Evolutionary conservation across 306 rosid genomes (phyloP).

Genomic region (Lagenaria siceraria): DNA sequence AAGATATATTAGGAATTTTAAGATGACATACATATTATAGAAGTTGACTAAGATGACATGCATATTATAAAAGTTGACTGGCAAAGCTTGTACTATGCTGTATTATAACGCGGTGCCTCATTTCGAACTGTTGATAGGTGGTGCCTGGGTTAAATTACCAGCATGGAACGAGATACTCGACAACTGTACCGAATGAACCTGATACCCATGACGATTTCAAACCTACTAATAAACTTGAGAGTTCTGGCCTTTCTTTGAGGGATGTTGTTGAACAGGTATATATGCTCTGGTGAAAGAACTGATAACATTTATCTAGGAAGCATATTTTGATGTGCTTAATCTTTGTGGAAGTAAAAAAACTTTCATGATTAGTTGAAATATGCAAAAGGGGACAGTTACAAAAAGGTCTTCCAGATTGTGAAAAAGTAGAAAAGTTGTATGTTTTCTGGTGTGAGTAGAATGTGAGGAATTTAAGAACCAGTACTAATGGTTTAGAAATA

Average conservation of each 20-base stretch:
- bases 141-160: constrained; percentile 25
- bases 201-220: constrained; percentile 88
- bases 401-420: not conserved
- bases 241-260: constrained; percentile 37
- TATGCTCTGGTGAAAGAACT: constrained; percentile 4
- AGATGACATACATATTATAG: not conserved
- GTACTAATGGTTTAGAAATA: not conserved
- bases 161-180: constrained; percentile 34
- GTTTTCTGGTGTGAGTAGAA: not conserved
- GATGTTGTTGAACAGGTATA: constrained; percentile 72
- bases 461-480: not conserved
- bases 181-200: constrained; percentile 39
- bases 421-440: not conserved
- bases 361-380: not conserved
- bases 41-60: not conserved
- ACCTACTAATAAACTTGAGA: constrained; percentile 50
- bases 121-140: constrained; percentile 24
- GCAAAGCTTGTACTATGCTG: not conserved
- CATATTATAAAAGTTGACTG: not conserved
- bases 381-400: not conserved
- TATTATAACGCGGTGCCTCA: not conserved
- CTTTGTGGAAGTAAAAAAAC: not conserved
- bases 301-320: not conserved
- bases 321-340: not conserved
- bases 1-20: too few relatives aligned